Base-by-base conservation (phyloP, 2,329 filamentous ascomycete genomes). In the Nectriaceae sp. region DNA sequence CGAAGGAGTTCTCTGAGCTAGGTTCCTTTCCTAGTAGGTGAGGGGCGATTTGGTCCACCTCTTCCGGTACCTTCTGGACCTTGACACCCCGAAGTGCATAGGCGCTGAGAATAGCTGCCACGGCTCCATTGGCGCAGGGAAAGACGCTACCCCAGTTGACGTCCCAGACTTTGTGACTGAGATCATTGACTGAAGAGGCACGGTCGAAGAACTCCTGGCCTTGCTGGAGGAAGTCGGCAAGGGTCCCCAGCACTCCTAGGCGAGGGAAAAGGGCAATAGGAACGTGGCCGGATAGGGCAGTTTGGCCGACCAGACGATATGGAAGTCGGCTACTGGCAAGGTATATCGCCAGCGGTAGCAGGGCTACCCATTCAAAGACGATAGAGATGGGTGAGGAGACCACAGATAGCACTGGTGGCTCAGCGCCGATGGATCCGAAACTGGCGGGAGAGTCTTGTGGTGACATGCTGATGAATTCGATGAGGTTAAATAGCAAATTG, bases 111-210 rank as follows among this genome's bases (percentile, higher is more conserved):
- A 21, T 29, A 15, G 40, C 8, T 11, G 37, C 18, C 16, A 47
- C 59, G 36, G 61, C 52, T n/a, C 62, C 61, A 31, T 64, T 64
- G 26, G 61, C 58, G 21, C 52, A 49, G 13, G 61, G 56, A 40
- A 65, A 65, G 18, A 50, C 44, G 42, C 60, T 61, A 3, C 61
- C 62, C 61, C 61, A 65, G 21, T 55, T 50, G 5, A 65, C 59
- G 40, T 65, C 61, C 46, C 52, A 63, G 1, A 61, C 61, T 13
- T 24, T 56, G 4, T 47, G 50, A 20, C 42, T 49, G 4, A 53
- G 52, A 20, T 35, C 49, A 22, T 40, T 40, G n/a, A 26, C 26
- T 15, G 36, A 33, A 20, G 40, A 40, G 4, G 42, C 47, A 16
- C 24, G 43, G 33, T 49, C 47, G 11, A 49, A 26, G 29, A 40